These are phyloP conservation scores for Colletotrichum orbiculare DNA, from an alignment of 2,329 filamentous ascomycete genomes.

Conservation along the genomic window DNA sequence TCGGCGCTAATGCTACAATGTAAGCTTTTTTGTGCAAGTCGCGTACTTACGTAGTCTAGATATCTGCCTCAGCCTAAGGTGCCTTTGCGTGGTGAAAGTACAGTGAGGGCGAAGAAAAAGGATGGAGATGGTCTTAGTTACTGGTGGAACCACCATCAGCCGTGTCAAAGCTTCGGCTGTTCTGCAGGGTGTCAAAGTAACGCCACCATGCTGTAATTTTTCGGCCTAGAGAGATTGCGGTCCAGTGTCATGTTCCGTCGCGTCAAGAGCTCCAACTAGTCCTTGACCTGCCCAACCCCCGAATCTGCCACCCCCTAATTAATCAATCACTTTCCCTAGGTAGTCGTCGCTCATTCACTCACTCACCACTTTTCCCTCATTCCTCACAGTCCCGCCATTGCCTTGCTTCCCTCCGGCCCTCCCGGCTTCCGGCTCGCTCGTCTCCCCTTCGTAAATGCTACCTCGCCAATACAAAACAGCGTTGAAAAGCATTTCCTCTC, in stretches of 20 bases:
- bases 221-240: conserved; percentile 27
- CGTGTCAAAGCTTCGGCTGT: conserved; percentile 36
- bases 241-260: not conserved
- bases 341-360: conserved; percentile 16
- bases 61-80: too few species aligned
- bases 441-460: conserved; percentile 21
- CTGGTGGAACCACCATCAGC: conserved; percentile 36
- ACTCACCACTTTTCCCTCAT: conserved; percentile 30
- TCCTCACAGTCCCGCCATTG: conserved; percentile 30
- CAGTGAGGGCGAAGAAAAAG: not conserved
- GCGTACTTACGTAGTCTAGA: too few species aligned
- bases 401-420: conserved; percentile 27
- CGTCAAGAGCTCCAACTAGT: conserved; percentile 29
- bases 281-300: conserved; percentile 20
- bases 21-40: too few species aligned
- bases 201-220: conserved; percentile 36
- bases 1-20: too few species aligned
- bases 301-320: conserved; percentile 33
- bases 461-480: conserved; percentile 6
- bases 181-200: conserved; percentile 32
- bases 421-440: conserved; percentile 34
- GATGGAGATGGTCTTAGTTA: conserved; percentile 14
- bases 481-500: conserved; percentile 19
- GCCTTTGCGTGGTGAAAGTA: too few species aligned
- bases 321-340: conserved; percentile 23